These are phyloP conservation scores for Salix dunnii DNA, from an alignment of 345 rosid genomes.

Conservation along the genomic window DNA sequence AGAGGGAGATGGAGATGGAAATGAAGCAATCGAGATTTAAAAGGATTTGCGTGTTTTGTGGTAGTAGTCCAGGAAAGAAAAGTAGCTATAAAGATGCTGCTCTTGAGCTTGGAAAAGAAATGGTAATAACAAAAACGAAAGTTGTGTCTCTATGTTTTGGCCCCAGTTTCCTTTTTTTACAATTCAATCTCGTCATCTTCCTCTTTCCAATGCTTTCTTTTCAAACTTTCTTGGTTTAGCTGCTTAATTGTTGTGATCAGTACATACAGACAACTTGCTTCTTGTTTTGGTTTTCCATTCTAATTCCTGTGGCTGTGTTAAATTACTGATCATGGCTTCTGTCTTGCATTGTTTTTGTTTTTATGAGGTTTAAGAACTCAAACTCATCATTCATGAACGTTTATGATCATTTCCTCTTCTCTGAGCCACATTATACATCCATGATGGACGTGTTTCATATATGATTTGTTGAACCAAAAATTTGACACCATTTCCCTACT, in stretches of 20 bases:
- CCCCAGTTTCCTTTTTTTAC: neutral
- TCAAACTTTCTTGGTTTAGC: neutral
- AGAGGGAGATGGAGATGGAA: slow-evolving; percentile 18
- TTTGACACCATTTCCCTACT: neutral
- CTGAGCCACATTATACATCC: neutral
- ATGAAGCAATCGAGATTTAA: slow-evolving; percentile 25
- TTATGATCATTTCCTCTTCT: neutral
- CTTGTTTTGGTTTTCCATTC: neutral
- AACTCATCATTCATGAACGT: neutral
- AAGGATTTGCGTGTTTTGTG: slow-evolving; percentile 32
- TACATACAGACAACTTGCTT: neutral
- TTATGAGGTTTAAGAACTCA: neutral
- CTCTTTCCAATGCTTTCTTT: neutral
- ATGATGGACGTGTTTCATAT: neutral
- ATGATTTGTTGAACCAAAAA: too few species aligned
- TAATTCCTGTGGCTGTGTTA: neutral
- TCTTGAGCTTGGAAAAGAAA: slow-evolving; percentile 29
- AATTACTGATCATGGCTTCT: neutral
- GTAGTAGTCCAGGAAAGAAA: slow-evolving; percentile 34
- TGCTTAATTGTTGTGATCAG: neutral
- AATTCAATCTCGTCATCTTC: neutral
- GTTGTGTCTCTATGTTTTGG: neutral
- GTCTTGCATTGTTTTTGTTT: neutral
- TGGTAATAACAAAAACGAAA: slow-evolving; percentile 10
- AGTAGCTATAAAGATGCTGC: slow-evolving; percentile 34